Evolutionary conservation across 2,329 filamentous ascomycete species (phyloP).

Genomic region (Plectosphaerella plurivora): DNA sequence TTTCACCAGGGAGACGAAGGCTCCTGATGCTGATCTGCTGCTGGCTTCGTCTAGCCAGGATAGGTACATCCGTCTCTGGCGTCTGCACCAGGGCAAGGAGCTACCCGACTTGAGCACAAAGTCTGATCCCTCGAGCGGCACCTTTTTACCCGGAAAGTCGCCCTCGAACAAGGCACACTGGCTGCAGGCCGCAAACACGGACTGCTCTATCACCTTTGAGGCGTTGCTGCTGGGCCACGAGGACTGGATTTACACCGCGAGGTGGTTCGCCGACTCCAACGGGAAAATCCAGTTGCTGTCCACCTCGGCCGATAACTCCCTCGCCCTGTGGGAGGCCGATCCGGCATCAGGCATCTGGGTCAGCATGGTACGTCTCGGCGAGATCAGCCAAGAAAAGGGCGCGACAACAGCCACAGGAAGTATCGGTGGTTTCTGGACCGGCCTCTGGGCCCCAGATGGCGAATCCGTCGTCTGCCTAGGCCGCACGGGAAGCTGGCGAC

Average conservation of each 20-base stretch:
- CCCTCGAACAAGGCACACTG: constrained; percentile 86
- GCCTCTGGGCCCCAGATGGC: constrained; percentile 81
- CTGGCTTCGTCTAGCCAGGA: constrained; percentile 95
- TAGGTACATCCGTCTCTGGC: constrained; percentile 94
- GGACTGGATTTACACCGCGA: constrained; percentile 93
- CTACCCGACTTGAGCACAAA: constrained; percentile 52
- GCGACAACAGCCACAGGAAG: constrained; percentile 95
- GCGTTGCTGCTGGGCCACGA: constrained; percentile 91
- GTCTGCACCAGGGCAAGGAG: constrained; percentile 67
- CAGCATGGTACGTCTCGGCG: constrained; percentile 77
- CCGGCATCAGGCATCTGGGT: constrained; percentile 84
- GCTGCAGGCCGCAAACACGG: constrained; percentile 55
- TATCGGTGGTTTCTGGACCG: constrained; percentile 94
- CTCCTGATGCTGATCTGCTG: constrained; percentile 61
- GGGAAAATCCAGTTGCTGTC: constrained; percentile 70
- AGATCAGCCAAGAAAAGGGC: constrained; percentile 91
- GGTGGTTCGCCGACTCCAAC: constrained; percentile 57
- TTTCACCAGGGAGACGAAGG: constrained; percentile 61
- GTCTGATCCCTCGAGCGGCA: constrained; percentile 53
- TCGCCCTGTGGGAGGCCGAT: constrained; percentile 90
- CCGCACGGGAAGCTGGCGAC: constrained; percentile 87
- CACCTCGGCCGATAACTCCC: constrained; percentile 89
- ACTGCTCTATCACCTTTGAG: constrained; percentile 86
- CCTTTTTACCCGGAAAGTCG: constrained; percentile 62
- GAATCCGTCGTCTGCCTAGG: constrained; percentile 75